Evolutionary conservation across 1,284 basidiomycete genomes (phyloP).

Genomic region (Moesziomyces parantarcticus): DNA sequence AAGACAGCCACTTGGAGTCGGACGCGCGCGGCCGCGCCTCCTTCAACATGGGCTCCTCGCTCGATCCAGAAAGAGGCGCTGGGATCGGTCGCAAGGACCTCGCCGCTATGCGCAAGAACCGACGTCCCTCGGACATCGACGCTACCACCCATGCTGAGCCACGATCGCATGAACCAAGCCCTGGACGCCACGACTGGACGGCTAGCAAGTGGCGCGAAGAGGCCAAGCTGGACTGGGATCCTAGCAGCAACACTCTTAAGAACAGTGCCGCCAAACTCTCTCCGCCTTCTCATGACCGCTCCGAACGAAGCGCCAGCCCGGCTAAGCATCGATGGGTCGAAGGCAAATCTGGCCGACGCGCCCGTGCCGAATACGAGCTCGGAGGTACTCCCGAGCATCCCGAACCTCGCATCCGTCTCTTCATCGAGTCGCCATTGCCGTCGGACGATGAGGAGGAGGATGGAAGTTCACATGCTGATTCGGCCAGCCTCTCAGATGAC

Average conservation of each 20-base stretch:
- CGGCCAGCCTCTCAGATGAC: slow-evolving; percentile 23
- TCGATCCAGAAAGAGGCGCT: slow-evolving; percentile 25
- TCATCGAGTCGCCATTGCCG: slow-evolving; percentile 58
- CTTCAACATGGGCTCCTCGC: slow-evolving; percentile 12
- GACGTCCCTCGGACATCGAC: slow-evolving; percentile 15
- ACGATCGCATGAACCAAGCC: slow-evolving; percentile 29
- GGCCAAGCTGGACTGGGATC: slow-evolving; percentile 46
- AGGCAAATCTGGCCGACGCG: slow-evolving; percentile 62
- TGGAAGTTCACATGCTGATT: slow-evolving; percentile 9
- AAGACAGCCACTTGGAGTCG: slow-evolving; percentile 8
- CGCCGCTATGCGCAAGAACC: slow-evolving; percentile 37
- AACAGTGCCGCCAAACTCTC: slow-evolving; percentile 9
- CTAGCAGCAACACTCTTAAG: slow-evolving; percentile 12
- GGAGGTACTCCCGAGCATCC: slow-evolving; percentile 67
- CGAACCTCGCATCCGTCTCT: slow-evolving; percentile 67
- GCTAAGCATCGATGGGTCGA: slow-evolving; percentile 57
- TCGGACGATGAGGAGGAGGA: slow-evolving; percentile 53
- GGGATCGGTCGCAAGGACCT: slow-evolving; percentile 58
- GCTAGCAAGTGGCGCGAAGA: slow-evolving; percentile 44
- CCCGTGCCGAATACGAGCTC: slow-evolving; percentile 69
- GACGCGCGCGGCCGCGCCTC: slow-evolving; percentile 20
- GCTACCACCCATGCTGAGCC: slow-evolving; percentile 1
- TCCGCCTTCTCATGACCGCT: slow-evolving; percentile 9
- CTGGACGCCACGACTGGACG: slow-evolving; percentile 41
- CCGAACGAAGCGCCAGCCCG: slow-evolving; percentile 25